These are phyloP conservation scores for Vanilla planifolia DNA, from an alignment of 106 monocot genomes.

Conservation along the genomic window DNA sequence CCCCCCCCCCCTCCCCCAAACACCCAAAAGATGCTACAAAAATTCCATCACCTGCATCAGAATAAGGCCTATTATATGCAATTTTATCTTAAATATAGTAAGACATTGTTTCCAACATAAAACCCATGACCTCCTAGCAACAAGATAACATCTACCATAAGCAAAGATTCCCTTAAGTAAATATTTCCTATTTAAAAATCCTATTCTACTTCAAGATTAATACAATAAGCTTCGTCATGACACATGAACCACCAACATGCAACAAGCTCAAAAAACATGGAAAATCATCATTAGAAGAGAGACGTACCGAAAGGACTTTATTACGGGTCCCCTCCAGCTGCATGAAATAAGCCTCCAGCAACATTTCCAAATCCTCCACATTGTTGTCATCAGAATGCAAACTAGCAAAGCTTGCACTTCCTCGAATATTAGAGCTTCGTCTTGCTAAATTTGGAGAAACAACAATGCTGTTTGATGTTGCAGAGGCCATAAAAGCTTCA, in stretches of 20 bases:
- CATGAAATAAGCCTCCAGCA: slow-evolving; percentile 97
- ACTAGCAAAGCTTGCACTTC: slow-evolving; percentile 70
- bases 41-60: no score
- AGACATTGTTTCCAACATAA: no score
- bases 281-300: not conserved
- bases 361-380: slow-evolving; percentile 97
- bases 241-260: not conserved
- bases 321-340: slow-evolving; percentile 94
- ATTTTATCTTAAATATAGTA: no score
- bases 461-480: slow-evolving; percentile 47
- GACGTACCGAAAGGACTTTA: slow-evolving; percentile 84
- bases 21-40: no score
- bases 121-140: no score
- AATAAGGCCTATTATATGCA: no score
- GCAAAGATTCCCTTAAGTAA: no score
- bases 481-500: slow-evolving; percentile 59
- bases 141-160: no score
- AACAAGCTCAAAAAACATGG: not conserved
- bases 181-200: no score
- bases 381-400: slow-evolving; percentile 60
- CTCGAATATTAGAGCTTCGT: slow-evolving; percentile 34
- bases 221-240: not conserved
- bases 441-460: slow-evolving; percentile 41
- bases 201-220: no score
- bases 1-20: no score